Conservation (phyloP, 805 yeast species). For the Limtongia smithiae region DNA sequence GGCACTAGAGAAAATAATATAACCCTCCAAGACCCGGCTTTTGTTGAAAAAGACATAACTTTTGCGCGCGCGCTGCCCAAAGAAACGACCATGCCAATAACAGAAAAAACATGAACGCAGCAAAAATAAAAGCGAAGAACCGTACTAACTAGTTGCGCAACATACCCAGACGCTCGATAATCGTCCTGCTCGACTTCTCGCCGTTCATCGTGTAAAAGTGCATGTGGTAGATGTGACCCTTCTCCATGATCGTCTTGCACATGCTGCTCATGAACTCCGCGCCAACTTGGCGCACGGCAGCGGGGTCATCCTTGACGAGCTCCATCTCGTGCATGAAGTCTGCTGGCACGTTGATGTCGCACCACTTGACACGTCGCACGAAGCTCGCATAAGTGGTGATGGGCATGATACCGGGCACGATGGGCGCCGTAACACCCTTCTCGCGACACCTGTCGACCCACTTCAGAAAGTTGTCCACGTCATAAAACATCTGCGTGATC, state of each 20-base stretch:
- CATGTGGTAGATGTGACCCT: conserved; percentile 74
- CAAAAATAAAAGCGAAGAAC: background rate
- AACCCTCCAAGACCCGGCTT: conserved; percentile 18
- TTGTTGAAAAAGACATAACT: conserved; percentile 30
- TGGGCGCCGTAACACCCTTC: conserved; percentile 75
- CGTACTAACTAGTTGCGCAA: conserved; percentile 36
- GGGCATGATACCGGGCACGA: conserved; percentile 98
- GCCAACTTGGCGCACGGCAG: conserved; percentile 79
- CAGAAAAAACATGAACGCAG: background rate
- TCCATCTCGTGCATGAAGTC: conserved; percentile 66
- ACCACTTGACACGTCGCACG: conserved; percentile 92
- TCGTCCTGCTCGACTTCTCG: conserved; percentile 86
- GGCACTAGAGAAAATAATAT: background rate
- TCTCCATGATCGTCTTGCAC: conserved; percentile 69
- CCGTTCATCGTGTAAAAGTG: conserved; percentile 98
- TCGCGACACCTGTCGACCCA: conserved; percentile 77
- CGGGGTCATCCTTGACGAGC: conserved; percentile 87
- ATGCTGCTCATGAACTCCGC: conserved; percentile 75
- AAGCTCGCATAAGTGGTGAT: conserved; percentile 93
- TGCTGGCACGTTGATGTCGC: conserved; percentile 75
- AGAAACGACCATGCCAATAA: conserved; percentile 18
- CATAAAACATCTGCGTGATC: conserved; percentile 96
- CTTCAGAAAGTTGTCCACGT: conserved; percentile 72
- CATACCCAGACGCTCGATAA: conserved; percentile 68
- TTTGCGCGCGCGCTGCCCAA: conserved; percentile 6